Percentiles rank a stretch among this genome's conserved stretches.
phyloP scores from a whole-genome alignment of 1,139 yeast species.

The Yamadazyma kanchanaburiensis region DNA sequence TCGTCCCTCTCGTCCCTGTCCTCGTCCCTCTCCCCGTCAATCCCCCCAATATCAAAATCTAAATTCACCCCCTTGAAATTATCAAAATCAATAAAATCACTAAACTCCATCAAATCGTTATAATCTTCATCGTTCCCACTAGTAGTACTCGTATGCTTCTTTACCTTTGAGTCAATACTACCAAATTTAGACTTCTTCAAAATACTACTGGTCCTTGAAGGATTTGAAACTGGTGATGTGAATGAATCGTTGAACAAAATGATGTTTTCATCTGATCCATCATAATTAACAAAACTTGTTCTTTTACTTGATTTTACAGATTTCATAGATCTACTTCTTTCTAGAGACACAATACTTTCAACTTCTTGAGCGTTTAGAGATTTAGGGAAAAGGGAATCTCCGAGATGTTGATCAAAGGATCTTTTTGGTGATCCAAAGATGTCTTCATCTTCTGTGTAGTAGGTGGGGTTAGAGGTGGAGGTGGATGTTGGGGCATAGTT shows the following conservation, averaged over 20 bases:
- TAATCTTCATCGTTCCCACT: constrained; percentile 12
- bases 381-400: constrained; percentile 73
- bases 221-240: constrained; percentile 8
- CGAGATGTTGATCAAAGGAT: constrained; percentile 26
- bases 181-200: constrained; percentile 33
- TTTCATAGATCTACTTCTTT: constrained; percentile 61
- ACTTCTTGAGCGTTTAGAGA: constrained; percentile 64
- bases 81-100: constrained; percentile 64
- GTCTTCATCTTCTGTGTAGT: constrained; percentile 8
- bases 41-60: constrained; percentile 8
- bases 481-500: constrained; percentile 8
- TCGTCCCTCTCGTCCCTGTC: not conserved
- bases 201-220: constrained; percentile 44
- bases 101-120: constrained; percentile 53
- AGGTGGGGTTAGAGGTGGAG: constrained; percentile 2
- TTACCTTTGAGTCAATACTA: constrained; percentile 6
- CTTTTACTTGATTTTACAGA: constrained; percentile 43
- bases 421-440: constrained; percentile 35
- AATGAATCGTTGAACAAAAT: constrained; percentile 22
- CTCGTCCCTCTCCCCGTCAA: not conserved
- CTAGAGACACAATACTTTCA: constrained; percentile 69
- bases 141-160: constrained; percentile 7
- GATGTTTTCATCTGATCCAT: constrained; percentile 47
- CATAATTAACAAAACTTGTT: constrained; percentile 42
- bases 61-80: constrained; percentile 21